These are phyloP conservation scores for Paecilomyces variotii DNA, from an alignment of 2,329 filamentous ascomycete species.

Conservation along the genomic window DNA sequence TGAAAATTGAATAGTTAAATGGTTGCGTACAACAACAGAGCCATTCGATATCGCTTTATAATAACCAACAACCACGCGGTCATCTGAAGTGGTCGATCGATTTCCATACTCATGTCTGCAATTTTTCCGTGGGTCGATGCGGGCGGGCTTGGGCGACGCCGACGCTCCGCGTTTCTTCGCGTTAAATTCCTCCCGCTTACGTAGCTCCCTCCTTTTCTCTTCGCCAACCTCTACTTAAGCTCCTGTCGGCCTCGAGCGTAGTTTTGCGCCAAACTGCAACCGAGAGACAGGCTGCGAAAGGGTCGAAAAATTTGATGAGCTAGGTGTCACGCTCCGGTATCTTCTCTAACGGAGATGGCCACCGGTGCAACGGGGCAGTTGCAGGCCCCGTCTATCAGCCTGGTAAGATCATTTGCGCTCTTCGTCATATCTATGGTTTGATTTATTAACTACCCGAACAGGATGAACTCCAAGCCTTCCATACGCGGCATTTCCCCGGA, in stretches of 20 bases:
- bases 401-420: slow-evolving; percentile 15
- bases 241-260: background rate
- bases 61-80: too few species aligned
- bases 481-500: slow-evolving; percentile 50
- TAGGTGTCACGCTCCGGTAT: background rate
- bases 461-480: slow-evolving; percentile 54
- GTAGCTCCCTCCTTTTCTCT: background rate
- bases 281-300: background rate
- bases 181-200: background rate
- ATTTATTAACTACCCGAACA: slow-evolving; percentile 18
- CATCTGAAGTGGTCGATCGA: too few species aligned
- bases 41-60: too few species aligned
- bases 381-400: slow-evolving; percentile 27
- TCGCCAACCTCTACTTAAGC: background rate
- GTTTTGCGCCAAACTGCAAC: too few species aligned
- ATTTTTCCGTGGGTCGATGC: too few species aligned
- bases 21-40: too few species aligned
- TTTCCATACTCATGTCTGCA: too few species aligned
- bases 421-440: background rate
- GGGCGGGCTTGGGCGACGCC: too few species aligned
- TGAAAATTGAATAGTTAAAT: too few species aligned
- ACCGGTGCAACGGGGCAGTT: slow-evolving; percentile 9
- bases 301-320: background rate
- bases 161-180: too few species aligned
- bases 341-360: background rate